These are phyloP conservation scores for Paramecium tetraurelia DNA, from an alignment of 73 alveolate genomes.

Conservation along the genomic window DNA sequence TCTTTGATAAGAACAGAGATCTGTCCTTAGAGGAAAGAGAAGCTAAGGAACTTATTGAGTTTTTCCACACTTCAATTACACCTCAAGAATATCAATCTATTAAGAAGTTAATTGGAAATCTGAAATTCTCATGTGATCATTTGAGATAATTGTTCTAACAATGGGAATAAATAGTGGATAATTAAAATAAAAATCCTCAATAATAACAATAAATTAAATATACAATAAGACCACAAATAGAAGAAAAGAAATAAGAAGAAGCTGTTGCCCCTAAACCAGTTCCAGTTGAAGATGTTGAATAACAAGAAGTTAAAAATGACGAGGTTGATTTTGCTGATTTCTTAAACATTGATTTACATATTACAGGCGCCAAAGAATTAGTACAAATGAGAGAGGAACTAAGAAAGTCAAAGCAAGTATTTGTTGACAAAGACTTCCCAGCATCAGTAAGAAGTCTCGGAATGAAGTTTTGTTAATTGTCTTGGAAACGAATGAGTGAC, in stretches of 20 bases:
- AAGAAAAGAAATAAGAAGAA: not conserved
- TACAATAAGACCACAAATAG: not conserved
- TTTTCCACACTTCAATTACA: not conserved
- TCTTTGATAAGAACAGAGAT: slow-evolving; percentile 10
- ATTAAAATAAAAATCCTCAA: not conserved
- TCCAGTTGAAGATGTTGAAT: not conserved
- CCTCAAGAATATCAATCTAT: not conserved
- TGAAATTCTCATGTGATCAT: not conserved
- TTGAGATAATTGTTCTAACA: not conserved
- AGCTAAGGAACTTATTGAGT: not conserved
- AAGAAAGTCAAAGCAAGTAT: not conserved
- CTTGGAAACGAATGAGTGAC: not conserved
- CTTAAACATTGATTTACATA: not conserved
- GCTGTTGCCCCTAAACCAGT: not conserved
- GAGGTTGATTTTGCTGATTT: not conserved
- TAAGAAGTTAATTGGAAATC: not conserved
- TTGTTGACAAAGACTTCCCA: not conserved
- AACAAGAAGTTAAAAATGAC: not conserved
- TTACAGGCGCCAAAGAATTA: not conserved
- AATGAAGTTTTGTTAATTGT: not conserved
- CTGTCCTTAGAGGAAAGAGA: not conserved
- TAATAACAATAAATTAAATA: not conserved
- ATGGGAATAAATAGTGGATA: not conserved
- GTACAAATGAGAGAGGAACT: not conserved
- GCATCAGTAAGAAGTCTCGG: not conserved